Evolutionary conservation across 805 yeast genomes (phyloP), one percentile per base, ranked within the genome.

Genomic region (Wickerhamomyces canadensis): DNA sequence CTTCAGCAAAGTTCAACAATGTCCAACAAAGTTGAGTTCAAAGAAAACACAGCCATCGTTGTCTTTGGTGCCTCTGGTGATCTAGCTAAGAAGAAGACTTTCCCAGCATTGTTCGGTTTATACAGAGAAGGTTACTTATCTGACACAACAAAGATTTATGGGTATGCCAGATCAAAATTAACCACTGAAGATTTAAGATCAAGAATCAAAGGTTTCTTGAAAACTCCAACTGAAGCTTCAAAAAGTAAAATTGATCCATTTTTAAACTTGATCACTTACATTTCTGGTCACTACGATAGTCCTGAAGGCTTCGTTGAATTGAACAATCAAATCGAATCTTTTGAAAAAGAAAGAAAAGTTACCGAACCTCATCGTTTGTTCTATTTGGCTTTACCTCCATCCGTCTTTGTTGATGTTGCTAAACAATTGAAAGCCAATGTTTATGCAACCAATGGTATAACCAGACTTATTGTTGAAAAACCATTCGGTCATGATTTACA

Each of bases 51-150:
- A 8, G 69, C 77, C 30, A 71, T 89, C 52, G 85, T 81, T 19
- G 95, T 89, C 22, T 84, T 88, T 52, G 97, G 97, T 36, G 97
- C 97, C 31, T 84, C 95, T 17, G 97, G 97, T 36, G 96, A 89
- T 61, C 70, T 89, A 47, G 96, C 96, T 38, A 87, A 86, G 68
- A 89, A 89, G 79, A 89, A 89, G 67, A 89, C 96, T 3, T 87
- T 85, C 64, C 94, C 94, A 9, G 91, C 93, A 4, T 63, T 84
- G 16, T 84, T 83, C 52, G 94, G 93, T 10, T 69, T 84, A 27
- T 76, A 52, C 64, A 69, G 84, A 47, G 81, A 89, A 58, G 95
- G 94, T 28, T 78, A 77, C 47, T 68, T 91, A 39, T 85, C 95
- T 9, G 54, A 65, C 11, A 60, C 79, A 21, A 78, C 84, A 27